Evolutionary conservation across 208 protist species (phyloP).

Genomic region (Trypanosoma scelopori): DNA sequence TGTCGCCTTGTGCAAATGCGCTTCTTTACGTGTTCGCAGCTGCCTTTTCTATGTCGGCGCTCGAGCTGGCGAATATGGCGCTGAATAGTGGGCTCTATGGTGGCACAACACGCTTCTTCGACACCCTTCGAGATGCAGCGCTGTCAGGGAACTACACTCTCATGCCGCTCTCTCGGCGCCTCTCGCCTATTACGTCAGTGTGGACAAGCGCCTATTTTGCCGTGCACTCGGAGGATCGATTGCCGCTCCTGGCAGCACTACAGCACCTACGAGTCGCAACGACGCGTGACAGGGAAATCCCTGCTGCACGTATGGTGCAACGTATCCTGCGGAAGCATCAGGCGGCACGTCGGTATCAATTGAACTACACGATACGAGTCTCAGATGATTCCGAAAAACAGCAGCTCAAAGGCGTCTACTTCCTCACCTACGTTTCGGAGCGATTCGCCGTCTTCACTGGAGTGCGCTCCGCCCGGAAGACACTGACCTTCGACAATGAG

Average conservation of each 20-base stretch:
- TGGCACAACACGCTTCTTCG: conserved; percentile 49
- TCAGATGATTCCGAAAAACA: conserved; percentile 50
- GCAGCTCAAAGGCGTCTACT: conserved; percentile 67
- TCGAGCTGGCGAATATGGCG: conserved; percentile 68
- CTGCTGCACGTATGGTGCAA: conserved; percentile 47
- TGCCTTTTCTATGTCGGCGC: conserved; percentile 52
- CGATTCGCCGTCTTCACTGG: conserved; percentile 64
- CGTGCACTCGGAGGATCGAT: conserved; percentile 67
- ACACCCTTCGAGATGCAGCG: conserved; percentile 39
- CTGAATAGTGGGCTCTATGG: conserved; percentile 67
- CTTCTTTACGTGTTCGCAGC: conserved; percentile 68
- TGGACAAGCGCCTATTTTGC: conserved; percentile 72
- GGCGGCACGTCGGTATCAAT: conserved; percentile 41
- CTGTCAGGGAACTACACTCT: conserved; percentile 44
- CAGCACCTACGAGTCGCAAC: conserved; percentile 44
- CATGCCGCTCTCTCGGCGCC: conserved; percentile 67
- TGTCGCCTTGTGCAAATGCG: conserved; percentile 76
- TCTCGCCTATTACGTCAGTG: conserved; percentile 54
- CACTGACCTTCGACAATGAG: conserved; percentile 57
- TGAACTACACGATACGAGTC: conserved; percentile 77
- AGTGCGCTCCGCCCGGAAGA: conserved; percentile 70
- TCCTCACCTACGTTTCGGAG: conserved; percentile 42
- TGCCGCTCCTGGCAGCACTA: conserved; percentile 57
- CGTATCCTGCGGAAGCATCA: conserved; percentile 60
- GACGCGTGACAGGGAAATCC: conserved; percentile 41